Evolutionary conservation across 2,329 filamentous ascomycete species (phyloP).

Genomic region (Apiospora aurea): DNA sequence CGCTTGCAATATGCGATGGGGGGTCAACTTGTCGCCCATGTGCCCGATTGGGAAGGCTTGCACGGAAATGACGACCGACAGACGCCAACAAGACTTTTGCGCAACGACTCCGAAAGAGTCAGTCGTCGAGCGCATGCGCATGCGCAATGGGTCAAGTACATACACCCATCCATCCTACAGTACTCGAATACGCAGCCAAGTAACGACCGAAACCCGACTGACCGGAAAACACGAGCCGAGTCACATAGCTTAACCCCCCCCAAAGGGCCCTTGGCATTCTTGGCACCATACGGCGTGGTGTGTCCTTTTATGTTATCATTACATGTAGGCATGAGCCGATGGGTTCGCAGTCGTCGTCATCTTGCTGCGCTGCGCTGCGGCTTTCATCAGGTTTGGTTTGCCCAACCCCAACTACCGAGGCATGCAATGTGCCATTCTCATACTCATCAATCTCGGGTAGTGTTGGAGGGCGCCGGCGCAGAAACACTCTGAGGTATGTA

Average conservation of each 20-base stretch:
- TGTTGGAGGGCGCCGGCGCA: not conserved
- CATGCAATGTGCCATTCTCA: not conserved
- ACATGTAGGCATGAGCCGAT: not conserved
- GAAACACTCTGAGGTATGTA: not conserved
- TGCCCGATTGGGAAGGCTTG: not conserved
- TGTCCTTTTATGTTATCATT: slow-evolving; percentile 2
- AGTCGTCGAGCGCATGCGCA: not conserved
- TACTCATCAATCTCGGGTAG: not conserved
- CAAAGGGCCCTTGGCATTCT: not conserved
- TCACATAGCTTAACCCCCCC: slow-evolving; percentile 6
- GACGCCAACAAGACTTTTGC: not conserved
- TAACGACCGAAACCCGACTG: not conserved
- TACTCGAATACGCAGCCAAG: not conserved
- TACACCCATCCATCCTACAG: too few relatives aligned
- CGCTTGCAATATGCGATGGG: not conserved
- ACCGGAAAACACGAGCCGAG: slow-evolving; percentile 18
- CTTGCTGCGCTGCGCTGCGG: not conserved
- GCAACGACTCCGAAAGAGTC: not conserved
- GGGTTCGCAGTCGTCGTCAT: not conserved
- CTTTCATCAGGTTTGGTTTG: not conserved
- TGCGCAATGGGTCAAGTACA: slow-evolving; percentile 4
- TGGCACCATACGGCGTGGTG: not conserved
- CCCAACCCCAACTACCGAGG: not conserved
- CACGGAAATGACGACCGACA: not conserved
- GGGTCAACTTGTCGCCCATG: not conserved